Evolutionary conservation across 192 early-diverging fungal species (phyloP), one percentile per base, ranked within the genome.

Genomic region (Coemansia guatemalensis): DNA sequence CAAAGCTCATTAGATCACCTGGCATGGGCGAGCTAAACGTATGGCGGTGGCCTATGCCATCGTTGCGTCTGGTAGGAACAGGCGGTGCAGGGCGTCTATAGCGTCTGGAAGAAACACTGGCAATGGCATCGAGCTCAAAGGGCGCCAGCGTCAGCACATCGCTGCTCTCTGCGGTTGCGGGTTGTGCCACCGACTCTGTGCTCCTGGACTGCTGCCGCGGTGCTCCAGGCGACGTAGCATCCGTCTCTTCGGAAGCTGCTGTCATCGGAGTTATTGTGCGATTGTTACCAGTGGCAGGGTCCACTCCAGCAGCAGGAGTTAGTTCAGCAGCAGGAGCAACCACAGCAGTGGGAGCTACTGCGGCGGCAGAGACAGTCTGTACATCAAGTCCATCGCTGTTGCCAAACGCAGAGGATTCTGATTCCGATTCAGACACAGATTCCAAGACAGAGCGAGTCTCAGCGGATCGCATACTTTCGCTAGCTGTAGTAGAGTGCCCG

Each of bases 121-220:
- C 76, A 14, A 79, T 79, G 4, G 68, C 71, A 26, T 79, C 76
- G 8, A 79, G 68, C 58, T 79, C 76, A 44, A 21, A 27, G 6
- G 53, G 58, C 24, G 62, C 64, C 4, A 79, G 59, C 8, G 53
- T 48, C 18, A 79, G 63, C 30, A 70, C 70, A 14, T 54, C 58
- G 27, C 48, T 17, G 22, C 20, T 7, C 12, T 14, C 30, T n/a
- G 17, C 14, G 25, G 60, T 22, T 54, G 53, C 12, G 3, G 60
- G 8, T 30, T 47, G 26, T 50, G 60, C 47, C 26, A 61, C 24
- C 14, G 53, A 47, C 18, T 21, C 14, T 25, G 23, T 8, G 39
- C 14, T 20, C 23, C 61, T 26, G 24, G 49, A 29, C 55, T 60
- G 58, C 58, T 48, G 48, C 23, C 26, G 41, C 39, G 44, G 58